Percentiles rank a stretch among this genome's conserved stretches.
Evolutionary conservation across 2,329 filamentous ascomycete genomes (phyloP).

Genomic region (Penicillium brasilianum): DNA sequence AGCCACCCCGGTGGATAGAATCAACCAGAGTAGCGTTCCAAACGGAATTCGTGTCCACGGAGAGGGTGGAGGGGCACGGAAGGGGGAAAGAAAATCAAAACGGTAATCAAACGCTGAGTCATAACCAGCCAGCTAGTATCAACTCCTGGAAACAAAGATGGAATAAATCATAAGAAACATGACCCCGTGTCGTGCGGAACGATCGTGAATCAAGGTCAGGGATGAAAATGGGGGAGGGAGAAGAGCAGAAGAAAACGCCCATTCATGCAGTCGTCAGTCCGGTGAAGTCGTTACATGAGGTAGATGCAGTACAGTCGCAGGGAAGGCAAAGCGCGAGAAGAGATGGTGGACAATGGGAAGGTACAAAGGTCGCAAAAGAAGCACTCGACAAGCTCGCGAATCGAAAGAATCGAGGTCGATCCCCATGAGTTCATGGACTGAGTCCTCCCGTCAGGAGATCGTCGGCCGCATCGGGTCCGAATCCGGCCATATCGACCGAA

Average conservation of each 20-base stretch:
- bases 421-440: conserved; percentile 41
- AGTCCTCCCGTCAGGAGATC: conserved; percentile 44
- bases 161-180: conserved; percentile 26
- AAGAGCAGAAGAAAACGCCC: conserved; percentile 41
- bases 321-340: conserved; percentile 31
- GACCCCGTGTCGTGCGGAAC: conserved; percentile 26
- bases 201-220: conserved; percentile 26
- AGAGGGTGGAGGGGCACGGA: conserved; percentile 5
- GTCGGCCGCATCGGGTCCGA: conserved; percentile 47
- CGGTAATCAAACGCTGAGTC: conserved; percentile 36
- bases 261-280: conserved; percentile 49
- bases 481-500: conserved; percentile 53
- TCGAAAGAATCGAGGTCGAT: conserved; percentile 5
- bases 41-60: conserved; percentile 12
- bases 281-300: conserved; percentile 47
- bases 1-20: background rate
- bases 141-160: conserved; percentile 31
- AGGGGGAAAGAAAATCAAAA: conserved; percentile 10
- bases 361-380: background rate
- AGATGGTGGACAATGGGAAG: conserved; percentile 11
- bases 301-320: conserved; percentile 40
- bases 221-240: conserved; percentile 15
- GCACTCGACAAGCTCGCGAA: conserved; percentile 4
- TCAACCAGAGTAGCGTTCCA: conserved; percentile 2
- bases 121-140: conserved; percentile 42